Evolutionary conservation across 768 basidiomycete species (phyloP).

Genomic region (Hortiboletus campestris): DNA sequence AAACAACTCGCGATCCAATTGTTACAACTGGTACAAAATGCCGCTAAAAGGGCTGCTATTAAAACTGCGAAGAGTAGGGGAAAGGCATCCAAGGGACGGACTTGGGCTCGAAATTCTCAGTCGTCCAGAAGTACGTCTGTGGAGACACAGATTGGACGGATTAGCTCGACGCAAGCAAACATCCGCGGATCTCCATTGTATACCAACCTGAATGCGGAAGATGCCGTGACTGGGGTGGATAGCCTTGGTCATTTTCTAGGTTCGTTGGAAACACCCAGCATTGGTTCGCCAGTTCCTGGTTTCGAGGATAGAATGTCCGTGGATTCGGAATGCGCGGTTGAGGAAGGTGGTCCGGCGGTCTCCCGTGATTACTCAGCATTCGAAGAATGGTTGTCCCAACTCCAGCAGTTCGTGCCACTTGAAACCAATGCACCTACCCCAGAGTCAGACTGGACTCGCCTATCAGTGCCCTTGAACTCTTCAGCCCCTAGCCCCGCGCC

Average conservation of each 20-base stretch:
- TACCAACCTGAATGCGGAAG: background rate
- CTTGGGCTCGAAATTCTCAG: constrained; percentile 34
- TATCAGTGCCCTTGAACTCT: background rate
- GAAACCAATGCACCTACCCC: constrained; percentile 5
- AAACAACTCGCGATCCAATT: constrained; percentile 63
- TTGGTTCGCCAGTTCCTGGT: background rate
- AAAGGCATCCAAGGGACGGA: constrained; percentile 15
- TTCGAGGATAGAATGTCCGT: constrained; percentile 9
- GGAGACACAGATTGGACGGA: constrained; percentile 8
- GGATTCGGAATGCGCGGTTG: constrained; percentile 9
- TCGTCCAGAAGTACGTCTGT: constrained; percentile 30
- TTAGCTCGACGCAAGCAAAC: background rate
- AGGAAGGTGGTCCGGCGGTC: constrained; percentile 1
- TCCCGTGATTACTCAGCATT: constrained; percentile 40
- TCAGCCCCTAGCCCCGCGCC: background rate
- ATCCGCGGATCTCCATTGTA: background rate
- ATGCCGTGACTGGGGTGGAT: background rate
- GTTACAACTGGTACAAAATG: constrained; percentile 55
- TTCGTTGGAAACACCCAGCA: constrained; percentile 34
- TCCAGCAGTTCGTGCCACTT: constrained; percentile 44
- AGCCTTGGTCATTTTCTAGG: constrained; percentile 39
- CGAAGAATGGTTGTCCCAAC: constrained; percentile 51
- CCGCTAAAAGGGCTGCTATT: constrained; percentile 59
- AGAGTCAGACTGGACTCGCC: constrained; percentile 10
- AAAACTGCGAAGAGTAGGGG: constrained; percentile 32